These are phyloP conservation scores for Sporothrix variecibatus DNA, from an alignment of 2,329 filamentous ascomycete genomes.

Conservation along the genomic window DNA sequence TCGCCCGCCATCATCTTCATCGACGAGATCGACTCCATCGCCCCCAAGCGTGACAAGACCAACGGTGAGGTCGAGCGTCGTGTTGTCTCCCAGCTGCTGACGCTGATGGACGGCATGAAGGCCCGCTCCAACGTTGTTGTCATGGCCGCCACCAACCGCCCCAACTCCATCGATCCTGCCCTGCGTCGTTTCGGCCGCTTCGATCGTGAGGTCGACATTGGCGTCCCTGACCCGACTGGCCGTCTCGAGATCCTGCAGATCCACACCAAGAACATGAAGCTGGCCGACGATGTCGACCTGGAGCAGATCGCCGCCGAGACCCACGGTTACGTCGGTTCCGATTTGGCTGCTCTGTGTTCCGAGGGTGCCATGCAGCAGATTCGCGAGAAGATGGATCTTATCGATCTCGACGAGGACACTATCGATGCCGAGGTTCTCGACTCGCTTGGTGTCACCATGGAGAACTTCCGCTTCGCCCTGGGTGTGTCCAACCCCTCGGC, in stretches of 20 bases:
- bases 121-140: constrained; percentile 97
- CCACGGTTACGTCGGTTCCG: constrained; percentile 97
- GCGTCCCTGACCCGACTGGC: constrained; percentile 95
- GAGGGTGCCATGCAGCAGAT: constrained; percentile 99
- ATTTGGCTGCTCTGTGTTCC: constrained; percentile 96
- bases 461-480: constrained; percentile 99
- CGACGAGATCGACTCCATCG: constrained; percentile 98
- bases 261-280: constrained; percentile 99
- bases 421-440: constrained; percentile 98
- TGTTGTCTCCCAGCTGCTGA: constrained; percentile 92
- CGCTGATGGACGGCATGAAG: constrained; percentile 99
- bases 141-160: constrained; percentile 98
- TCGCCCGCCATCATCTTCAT: constrained; percentile 99
- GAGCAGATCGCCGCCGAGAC: constrained; percentile 97
- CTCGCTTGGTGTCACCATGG: constrained; percentile 97
- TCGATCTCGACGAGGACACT: constrained; percentile 97
- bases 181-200: constrained; percentile 98
- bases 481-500: constrained; percentile 98
- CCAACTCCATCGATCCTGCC: constrained; percentile 97
- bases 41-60: constrained; percentile 99
- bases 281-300: constrained; percentile 92
- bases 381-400: constrained; percentile 99
- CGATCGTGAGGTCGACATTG: constrained; percentile 98
- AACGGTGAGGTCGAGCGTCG: constrained; percentile 98
- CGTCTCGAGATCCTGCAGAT: constrained; percentile 99